Conservation (phyloP, 768 basidiomycete genomes). For the Neoboletus magnificus region DNA sequence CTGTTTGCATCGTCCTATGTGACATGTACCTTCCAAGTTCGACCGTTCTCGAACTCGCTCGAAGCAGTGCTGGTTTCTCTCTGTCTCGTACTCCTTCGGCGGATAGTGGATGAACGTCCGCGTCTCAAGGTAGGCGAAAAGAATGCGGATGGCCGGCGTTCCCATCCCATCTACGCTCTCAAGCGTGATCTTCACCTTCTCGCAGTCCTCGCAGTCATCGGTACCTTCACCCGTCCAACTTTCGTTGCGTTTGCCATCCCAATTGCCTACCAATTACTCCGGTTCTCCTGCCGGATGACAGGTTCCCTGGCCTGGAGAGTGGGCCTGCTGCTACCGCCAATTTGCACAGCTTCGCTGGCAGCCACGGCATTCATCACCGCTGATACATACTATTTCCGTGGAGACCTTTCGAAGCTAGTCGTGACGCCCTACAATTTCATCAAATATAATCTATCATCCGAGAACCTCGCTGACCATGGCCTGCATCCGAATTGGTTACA, state of each 20-base stretch:
- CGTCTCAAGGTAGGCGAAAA: not conserved
- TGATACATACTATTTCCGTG: constrained; percentile 36
- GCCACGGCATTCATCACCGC: constrained; percentile 18
- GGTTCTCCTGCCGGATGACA: constrained; percentile 5
- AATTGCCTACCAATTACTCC: constrained; percentile 26
- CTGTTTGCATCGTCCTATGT: constrained; percentile 38
- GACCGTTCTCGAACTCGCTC: constrained; percentile 40
- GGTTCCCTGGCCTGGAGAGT: constrained; percentile 8
- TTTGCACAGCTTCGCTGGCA: constrained; percentile 18
- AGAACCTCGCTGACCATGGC: constrained; percentile 39
- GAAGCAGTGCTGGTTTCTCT: constrained; percentile 33
- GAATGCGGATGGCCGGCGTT: not conserved
- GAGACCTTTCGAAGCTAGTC: constrained; percentile 17
- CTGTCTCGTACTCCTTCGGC: constrained; percentile 26
- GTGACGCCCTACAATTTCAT: constrained; percentile 39
- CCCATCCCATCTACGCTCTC: not conserved
- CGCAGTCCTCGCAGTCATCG: constrained; percentile 26
- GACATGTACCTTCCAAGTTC: constrained; percentile 35
- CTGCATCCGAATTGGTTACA: constrained; percentile 42
- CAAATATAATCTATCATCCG: constrained; percentile 35
- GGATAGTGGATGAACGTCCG: constrained; percentile 7
- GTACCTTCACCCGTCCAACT: constrained; percentile 36
- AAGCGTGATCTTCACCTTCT: constrained; percentile 24
- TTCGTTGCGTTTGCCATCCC: constrained; percentile 35
- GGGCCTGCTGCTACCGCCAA: constrained; percentile 16